These are phyloP conservation scores for Leccinum olivaceopallidum DNA, from an alignment of 768 basidiomycete species.

Conservation along the genomic window DNA sequence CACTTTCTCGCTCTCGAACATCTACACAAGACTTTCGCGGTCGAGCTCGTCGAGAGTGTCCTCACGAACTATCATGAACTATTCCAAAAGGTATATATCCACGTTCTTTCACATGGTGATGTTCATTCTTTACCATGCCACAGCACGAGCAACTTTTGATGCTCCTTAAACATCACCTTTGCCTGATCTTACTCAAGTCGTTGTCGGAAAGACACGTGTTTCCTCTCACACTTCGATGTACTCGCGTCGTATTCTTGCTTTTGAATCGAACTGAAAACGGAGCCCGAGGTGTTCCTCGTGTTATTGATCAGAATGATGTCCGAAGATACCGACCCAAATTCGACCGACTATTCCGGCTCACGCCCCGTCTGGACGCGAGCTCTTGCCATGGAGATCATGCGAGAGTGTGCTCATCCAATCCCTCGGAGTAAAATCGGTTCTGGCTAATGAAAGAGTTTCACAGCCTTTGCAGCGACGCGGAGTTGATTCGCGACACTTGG, in stretches of 20 bases:
- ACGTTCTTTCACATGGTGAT: background rate
- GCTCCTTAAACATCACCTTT: slow-evolving; percentile 87
- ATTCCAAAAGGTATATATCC: slow-evolving; percentile 63
- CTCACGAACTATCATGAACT: slow-evolving; percentile 89
- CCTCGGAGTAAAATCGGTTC: background rate
- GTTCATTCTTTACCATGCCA: slow-evolving; percentile 3
- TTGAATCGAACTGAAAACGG: slow-evolving; percentile 82
- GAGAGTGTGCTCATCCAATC: slow-evolving; percentile 54
- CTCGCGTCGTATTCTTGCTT: slow-evolving; percentile 90
- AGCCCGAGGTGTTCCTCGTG: slow-evolving; percentile 85
- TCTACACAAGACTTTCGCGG: slow-evolving; percentile 89
- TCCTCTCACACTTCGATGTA: slow-evolving; percentile 86
- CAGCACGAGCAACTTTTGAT: slow-evolving; percentile 83
- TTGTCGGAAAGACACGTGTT: slow-evolving; percentile 83
- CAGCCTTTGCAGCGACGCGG: slow-evolving; percentile 78
- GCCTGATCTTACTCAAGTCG: slow-evolving; percentile 83
- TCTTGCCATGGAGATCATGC: slow-evolving; percentile 88
- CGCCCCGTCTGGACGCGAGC: slow-evolving; percentile 88
- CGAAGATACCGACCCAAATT: slow-evolving; percentile 45
- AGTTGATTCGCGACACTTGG: slow-evolving; percentile 79
- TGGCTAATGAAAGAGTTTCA: slow-evolving; percentile 4
- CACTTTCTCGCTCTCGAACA: slow-evolving; percentile 78
- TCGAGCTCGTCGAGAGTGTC: slow-evolving; percentile 97
- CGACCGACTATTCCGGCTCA: slow-evolving; percentile 27
- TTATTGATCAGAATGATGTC: slow-evolving; percentile 65